Evolutionary conservation across 495 filamentous ascomycete species (phyloP).

Genomic region (Xylaria flabelliformis): DNA sequence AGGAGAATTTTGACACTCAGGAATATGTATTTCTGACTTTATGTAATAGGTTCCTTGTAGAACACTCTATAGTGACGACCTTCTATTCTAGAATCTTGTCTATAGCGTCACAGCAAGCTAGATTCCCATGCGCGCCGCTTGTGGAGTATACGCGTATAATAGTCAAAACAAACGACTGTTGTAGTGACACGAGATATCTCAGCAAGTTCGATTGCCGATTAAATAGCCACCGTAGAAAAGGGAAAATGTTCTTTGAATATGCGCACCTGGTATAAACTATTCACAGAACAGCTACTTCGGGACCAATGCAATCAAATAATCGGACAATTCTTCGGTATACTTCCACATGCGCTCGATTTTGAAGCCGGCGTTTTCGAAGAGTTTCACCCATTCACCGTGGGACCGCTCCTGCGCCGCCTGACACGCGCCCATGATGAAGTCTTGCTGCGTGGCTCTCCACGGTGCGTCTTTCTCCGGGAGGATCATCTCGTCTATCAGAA

Average conservation of each 20-base stretch:
- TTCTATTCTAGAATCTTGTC: not conserved
- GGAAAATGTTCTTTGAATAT: not conserved
- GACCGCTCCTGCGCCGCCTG: slow-evolving; percentile 44
- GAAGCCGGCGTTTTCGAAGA: slow-evolving; percentile 49
- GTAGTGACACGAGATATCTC: not conserved
- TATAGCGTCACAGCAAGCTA: not conserved
- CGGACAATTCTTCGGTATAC: slow-evolving; percentile 35
- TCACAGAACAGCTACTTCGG: slow-evolving; percentile 6
- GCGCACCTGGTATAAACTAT: not conserved
- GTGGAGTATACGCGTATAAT: not conserved
- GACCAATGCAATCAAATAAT: slow-evolving; percentile 45
- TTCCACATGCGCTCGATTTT: slow-evolving; percentile 46
- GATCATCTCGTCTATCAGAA: slow-evolving; percentile 57
- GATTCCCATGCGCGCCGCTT: not conserved
- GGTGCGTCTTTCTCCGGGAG: slow-evolving; percentile 47
- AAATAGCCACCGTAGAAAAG: not conserved
- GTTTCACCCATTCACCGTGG: slow-evolving; percentile 43
- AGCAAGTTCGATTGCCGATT: not conserved
- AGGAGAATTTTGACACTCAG: not conserved
- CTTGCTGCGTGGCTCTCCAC: slow-evolving; percentile 48
- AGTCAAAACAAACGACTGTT: not conserved
- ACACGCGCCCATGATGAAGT: slow-evolving; percentile 53
- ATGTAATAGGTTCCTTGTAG: not conserved
- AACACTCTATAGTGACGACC: not conserved
- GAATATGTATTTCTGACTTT: not conserved